These are phyloP conservation scores for Uronychia binucleata DNA, from an alignment of 73 alveolate species.

Conservation along the genomic window DNA sequence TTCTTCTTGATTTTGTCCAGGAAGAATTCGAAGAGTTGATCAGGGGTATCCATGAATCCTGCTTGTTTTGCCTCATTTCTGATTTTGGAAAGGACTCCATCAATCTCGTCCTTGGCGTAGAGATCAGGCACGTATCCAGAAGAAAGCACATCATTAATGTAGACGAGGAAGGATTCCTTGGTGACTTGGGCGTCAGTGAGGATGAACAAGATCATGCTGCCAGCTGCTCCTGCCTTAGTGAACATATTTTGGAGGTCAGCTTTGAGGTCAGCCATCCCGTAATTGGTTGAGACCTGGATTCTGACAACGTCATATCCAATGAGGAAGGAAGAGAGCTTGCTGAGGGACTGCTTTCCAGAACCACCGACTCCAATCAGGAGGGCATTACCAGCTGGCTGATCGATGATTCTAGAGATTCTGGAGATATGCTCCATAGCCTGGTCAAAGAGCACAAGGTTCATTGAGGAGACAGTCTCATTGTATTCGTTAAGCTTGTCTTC, in stretches of 20 bases:
- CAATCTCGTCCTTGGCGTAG: slow-evolving; percentile 96
- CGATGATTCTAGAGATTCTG: slow-evolving; percentile 97
- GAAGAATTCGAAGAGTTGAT: slow-evolving; percentile 94
- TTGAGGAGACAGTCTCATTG: slow-evolving; percentile 94
- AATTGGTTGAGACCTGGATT: slow-evolving; percentile 95
- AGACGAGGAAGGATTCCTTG: slow-evolving; percentile 97
- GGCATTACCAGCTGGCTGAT: slow-evolving; percentile 98
- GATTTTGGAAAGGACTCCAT: slow-evolving; percentile 87
- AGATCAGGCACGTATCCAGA: slow-evolving; percentile 97
- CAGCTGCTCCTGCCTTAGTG: slow-evolving; percentile 97
- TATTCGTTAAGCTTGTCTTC: slow-evolving; percentile 95
- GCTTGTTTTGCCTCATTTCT: slow-evolving; percentile 96
- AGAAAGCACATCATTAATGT: slow-evolving; percentile 98
- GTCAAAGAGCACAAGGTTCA: slow-evolving; percentile 98
- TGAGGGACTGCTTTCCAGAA: slow-evolving; percentile 98
- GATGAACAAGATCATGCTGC: slow-evolving; percentile 93
- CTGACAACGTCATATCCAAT: slow-evolving; percentile 93
- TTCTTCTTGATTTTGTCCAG: slow-evolving; percentile 85
- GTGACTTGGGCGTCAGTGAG: slow-evolving; percentile 98
- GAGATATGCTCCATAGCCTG: slow-evolving; percentile 98
- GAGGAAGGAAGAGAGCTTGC: slow-evolving; percentile 97
- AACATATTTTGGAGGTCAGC: slow-evolving; percentile 93
- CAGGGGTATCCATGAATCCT: slow-evolving; percentile 88
- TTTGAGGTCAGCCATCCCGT: slow-evolving; percentile 93
- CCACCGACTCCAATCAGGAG: slow-evolving; percentile 99